Conservation (phyloP, 129 eudicot genomes). For the Oenanthe sinensis region DNA sequence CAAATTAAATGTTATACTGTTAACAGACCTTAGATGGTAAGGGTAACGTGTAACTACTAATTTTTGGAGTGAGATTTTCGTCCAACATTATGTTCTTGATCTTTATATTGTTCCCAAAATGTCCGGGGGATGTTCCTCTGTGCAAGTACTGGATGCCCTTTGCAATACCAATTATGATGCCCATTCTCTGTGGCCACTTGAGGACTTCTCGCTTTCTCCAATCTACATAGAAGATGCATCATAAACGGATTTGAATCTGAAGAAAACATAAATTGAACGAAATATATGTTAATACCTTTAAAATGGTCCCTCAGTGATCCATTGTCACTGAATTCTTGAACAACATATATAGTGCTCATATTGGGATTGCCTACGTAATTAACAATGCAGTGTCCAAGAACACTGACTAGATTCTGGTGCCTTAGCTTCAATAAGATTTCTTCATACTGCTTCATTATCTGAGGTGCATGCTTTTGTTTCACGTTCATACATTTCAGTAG, state of each 20-base stretch:
- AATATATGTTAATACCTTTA: conserved; percentile 36
- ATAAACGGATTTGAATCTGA: not conserved
- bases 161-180: conserved; percentile 72
- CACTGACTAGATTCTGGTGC: conserved; percentile 83
- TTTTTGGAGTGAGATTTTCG: conserved; percentile 72
- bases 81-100: conserved; percentile 65
- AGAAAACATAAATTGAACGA: not conserved
- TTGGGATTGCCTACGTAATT: conserved; percentile 57
- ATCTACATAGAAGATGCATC: conserved; percentile 29
- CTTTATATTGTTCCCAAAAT: conserved; percentile 66
- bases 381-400: conserved; percentile 81
- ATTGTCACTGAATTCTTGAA: conserved; percentile 59
- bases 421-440: conserved; percentile 72
- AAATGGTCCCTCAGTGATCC: conserved; percentile 79
- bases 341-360: conserved; percentile 57
- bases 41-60: conserved; percentile 72
- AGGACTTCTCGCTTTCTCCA: conserved; percentile 67
- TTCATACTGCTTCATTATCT: conserved; percentile 65
- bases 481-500: conserved; percentile 67
- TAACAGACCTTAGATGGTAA: conserved; percentile 57
- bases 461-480: conserved; percentile 65
- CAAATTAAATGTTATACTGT: not conserved
- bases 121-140: conserved; percentile 50
- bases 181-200: conserved; percentile 97
- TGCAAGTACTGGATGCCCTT: conserved; percentile 86